phyloP scores from a whole-genome alignment of 306 rosid species.

The Fragaria ananassa region DNA sequence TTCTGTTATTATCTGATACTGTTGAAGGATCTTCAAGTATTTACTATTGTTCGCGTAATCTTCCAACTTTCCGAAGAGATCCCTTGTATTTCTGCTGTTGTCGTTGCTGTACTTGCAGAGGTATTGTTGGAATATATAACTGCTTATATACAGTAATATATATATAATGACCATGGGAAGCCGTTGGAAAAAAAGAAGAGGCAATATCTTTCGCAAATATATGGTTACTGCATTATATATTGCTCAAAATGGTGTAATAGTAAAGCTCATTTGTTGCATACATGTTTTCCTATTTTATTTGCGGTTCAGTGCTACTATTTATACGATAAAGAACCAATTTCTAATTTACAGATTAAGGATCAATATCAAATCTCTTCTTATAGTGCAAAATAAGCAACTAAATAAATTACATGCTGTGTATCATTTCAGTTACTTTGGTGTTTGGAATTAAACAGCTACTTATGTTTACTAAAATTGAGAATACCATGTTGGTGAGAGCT shows the following conservation, averaged over 20 bases:
- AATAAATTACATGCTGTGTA: background rate
- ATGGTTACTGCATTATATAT: background rate
- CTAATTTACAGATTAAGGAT: background rate
- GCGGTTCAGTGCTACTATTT: background rate
- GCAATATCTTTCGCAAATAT: background rate
- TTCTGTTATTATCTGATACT: slow-evolving; percentile 35
- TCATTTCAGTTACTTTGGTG: background rate
- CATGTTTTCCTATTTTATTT: background rate
- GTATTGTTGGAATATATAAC: slow-evolving; percentile 30
- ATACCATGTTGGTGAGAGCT: background rate
- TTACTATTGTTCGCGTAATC: slow-evolving; percentile 79
- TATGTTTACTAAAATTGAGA: background rate
- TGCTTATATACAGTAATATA: background rate
- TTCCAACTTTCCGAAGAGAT: slow-evolving; percentile 95
- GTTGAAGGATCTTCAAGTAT: slow-evolving; percentile 97
- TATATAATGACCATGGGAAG: background rate
- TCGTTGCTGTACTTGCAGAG: slow-evolving; percentile 94
- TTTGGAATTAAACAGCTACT: background rate
- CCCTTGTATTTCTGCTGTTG: slow-evolving; percentile 97
- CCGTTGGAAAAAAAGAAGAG: background rate
- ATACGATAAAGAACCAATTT: background rate
- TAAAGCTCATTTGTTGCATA: background rate
- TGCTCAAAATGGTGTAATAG: background rate
- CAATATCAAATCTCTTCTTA: background rate
- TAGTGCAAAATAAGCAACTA: background rate